Percentiles rank a stretch among this genome's conserved stretches.
Conservation (phyloP, 2,329 filamentous ascomycete species). For the Ophiocordyceps camponoti-saundersi region DNA sequence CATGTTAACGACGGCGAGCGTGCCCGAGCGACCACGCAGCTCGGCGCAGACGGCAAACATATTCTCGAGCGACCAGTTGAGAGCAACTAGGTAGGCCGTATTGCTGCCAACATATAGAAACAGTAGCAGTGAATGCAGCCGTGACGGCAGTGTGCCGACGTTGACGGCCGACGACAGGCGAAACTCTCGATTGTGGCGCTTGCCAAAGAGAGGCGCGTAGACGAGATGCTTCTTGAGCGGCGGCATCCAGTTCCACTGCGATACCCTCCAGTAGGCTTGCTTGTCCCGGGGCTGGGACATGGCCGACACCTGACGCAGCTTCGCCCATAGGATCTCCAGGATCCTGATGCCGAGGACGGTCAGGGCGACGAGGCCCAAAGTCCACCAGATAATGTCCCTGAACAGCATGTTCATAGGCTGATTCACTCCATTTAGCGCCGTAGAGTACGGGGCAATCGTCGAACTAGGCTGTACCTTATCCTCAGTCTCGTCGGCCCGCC, state of each 20-base stretch:
- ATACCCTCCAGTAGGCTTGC: constrained; percentile 41
- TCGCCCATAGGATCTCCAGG: constrained; percentile 33
- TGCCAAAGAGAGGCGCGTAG: constrained; percentile 45
- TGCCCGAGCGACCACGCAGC: constrained; percentile 71
- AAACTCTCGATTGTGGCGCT: constrained; percentile 52
- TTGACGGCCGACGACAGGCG: constrained; percentile 42
- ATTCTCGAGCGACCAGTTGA: constrained; percentile 42
- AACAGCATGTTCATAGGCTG: constrained; percentile 40
- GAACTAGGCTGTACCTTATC: constrained; percentile 19
- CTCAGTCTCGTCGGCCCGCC: constrained; percentile 10
- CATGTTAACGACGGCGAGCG: constrained; percentile 76
- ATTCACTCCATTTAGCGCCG: constrained; percentile 41
- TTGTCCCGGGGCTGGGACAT: constrained; percentile 34
- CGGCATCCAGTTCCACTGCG: constrained; percentile 44
- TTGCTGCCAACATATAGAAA: constrained; percentile 42
- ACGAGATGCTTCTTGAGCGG: constrained; percentile 41
- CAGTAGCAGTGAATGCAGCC: constrained; percentile 43
- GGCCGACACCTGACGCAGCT: constrained; percentile 40
- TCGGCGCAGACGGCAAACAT: constrained; percentile 56
- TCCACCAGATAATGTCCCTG: constrained; percentile 42
- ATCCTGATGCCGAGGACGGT: constrained; percentile 36
- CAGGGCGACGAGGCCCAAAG: constrained; percentile 36
- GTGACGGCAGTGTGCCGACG: constrained; percentile 45
- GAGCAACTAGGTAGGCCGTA: constrained; percentile 40
- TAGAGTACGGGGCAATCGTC: constrained; percentile 38